Conservation (phyloP, 495 filamentous ascomycete species). For the Copromyces sp. region DNA sequence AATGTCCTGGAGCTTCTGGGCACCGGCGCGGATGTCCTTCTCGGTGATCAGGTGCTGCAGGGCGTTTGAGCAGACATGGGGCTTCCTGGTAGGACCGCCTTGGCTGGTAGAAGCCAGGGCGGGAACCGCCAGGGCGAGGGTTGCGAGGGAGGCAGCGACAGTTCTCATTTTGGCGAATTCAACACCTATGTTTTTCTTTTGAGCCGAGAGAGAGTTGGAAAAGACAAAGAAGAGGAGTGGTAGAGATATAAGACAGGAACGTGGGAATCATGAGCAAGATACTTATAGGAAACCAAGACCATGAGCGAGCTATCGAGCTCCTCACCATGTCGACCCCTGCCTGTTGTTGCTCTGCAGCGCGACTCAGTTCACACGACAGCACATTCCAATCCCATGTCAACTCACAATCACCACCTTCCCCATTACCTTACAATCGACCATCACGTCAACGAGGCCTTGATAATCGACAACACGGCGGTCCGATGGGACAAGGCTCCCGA, state of each 20-base stretch:
- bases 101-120: background rate
- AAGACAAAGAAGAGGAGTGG: background rate
- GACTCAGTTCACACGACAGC: background rate
- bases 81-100: conserved; percentile 1
- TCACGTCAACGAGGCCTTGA: background rate
- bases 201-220: background rate
- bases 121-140: background rate
- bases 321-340: background rate
- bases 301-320: background rate
- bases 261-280: background rate
- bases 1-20: conserved; percentile 35
- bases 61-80: conserved; percentile 10
- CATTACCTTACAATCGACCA: background rate
- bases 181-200: background rate
- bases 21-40: conserved; percentile 30
- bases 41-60: conserved; percentile 29
- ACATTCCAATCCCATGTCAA: background rate
- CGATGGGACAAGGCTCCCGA: background rate
- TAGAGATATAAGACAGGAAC: background rate
- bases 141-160: background rate
- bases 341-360: background rate
- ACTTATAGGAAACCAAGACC: background rate
- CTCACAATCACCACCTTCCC: background rate
- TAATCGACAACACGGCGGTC: background rate
- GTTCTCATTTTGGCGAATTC: background rate